Base-by-base conservation (phyloP, 805 yeast species). In the Candida dendrica region DNA sequence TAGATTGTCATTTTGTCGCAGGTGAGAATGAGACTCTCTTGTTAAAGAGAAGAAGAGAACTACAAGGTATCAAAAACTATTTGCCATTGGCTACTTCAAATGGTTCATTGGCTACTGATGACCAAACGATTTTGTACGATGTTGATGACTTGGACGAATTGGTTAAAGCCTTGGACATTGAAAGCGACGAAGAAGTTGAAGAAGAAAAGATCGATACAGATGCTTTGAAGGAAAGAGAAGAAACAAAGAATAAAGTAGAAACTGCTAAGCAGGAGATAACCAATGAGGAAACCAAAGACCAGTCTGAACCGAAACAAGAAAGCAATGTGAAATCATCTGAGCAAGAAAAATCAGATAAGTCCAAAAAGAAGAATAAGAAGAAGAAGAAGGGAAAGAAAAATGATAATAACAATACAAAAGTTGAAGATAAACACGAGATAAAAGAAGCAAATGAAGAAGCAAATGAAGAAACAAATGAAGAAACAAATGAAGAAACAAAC, bases 1-100 rank as follows among this genome's bases (percentile, higher is more conserved):
- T 77, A 17, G 74, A 79, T 47, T 66, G 78, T 51, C 84, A 78
- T 54, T 61, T 78, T 37, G 71, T 74, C 2, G 74, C 77, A 15
- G 81, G 84, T 19, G 71, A 68, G 30, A 60, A 63, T 22, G 50
- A 54, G 1, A 57, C 59, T 26, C 59, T 63, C 19, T 43, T 68
- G 6, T 52, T 62, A 2, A 59, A 74, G 37, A 50, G 79, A 40
- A 56, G 71, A 22, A 68, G 71, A 64, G 78, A 73, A 45, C 49
- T 73, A 17, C 55, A 58, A 16, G 73, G 70, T 29, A 65, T 72
- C 26, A 56, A 50, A 37, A 51, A 51, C 14, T 59, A 60, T 26
- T 37, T 63, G n/a, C 61, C 60, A 16, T 14, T 34, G 26, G 37
- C 20, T 37, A 45, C 34, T 5, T 34, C 49, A 4, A 40, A 48